These are phyloP conservation scores for Xylona heveae DNA, from an alignment of 495 filamentous ascomycete genomes.

Conservation along the genomic window DNA sequence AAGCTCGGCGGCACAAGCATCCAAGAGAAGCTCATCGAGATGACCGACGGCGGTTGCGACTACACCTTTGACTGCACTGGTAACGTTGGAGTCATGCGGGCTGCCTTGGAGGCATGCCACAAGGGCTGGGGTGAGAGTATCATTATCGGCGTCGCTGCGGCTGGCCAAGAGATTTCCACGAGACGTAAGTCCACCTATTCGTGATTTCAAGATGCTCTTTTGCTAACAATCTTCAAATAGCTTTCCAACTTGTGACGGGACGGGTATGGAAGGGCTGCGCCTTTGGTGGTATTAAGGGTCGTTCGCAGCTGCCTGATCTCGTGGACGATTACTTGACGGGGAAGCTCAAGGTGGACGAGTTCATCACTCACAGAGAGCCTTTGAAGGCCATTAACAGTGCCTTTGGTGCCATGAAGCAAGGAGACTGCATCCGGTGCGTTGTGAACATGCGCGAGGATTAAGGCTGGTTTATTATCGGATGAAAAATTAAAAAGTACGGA, in stretches of 20 bases:
- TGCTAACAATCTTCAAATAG: constrained; percentile 22
- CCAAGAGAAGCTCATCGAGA: constrained; percentile 79
- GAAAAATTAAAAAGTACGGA: too few relatives aligned
- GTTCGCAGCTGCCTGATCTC: constrained; percentile 70
- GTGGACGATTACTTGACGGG: constrained; percentile 80
- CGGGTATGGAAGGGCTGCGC: constrained; percentile 96
- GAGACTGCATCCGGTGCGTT: constrained; percentile 87
- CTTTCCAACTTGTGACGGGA: constrained; percentile 96
- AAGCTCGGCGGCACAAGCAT: constrained; percentile 56
- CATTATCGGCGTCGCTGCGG: constrained; percentile 91
- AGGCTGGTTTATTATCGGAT: too few relatives aligned
- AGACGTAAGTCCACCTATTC: constrained; percentile 46
- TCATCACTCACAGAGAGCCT: constrained; percentile 87
- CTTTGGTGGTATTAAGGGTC: constrained; percentile 95
- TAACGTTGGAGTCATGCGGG: constrained; percentile 89
- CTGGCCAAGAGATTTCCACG: constrained; percentile 90
- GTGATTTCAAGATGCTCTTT: constrained; percentile 4
- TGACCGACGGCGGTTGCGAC: constrained; percentile 98
- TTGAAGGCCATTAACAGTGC: constrained; percentile 67
- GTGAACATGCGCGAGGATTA: constrained; percentile 4
- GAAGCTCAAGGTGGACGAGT: constrained; percentile 94
- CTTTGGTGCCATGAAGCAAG: constrained; percentile 84
- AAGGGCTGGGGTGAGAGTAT: constrained; percentile 99
- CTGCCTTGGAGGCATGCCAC: constrained; percentile 91
- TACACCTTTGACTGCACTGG: constrained; percentile 99